Conservation (phyloP, 805 yeast species). For the Scheffersomyces lignosus region DNA sequence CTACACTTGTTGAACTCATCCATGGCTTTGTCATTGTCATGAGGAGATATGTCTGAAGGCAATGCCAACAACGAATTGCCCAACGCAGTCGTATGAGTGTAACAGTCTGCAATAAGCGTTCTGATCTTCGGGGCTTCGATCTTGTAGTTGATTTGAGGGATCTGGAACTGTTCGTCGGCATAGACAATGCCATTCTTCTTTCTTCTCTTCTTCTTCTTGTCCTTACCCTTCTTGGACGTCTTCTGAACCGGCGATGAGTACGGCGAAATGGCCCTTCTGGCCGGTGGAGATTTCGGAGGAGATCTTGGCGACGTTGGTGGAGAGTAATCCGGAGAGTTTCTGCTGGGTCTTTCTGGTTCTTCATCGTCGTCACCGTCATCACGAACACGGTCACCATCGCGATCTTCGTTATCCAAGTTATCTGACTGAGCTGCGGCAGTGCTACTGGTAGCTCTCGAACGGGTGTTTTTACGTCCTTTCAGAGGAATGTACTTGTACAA, state of each 20-base stretch:
- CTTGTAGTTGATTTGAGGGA: constrained; percentile 66
- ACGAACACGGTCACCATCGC: not conserved
- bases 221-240: constrained; percentile 6
- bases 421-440: no score
- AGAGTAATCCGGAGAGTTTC: not conserved
- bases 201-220: constrained; percentile 13
- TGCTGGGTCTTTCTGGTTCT: not conserved
- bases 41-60: constrained; percentile 53
- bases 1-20: constrained; percentile 73
- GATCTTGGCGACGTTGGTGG: constrained; percentile 3
- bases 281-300: constrained; percentile 20
- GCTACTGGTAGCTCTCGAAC: constrained; percentile 5
- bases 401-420: not conserved
- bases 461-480: constrained; percentile 15
- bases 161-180: constrained; percentile 53
- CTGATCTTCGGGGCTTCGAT: constrained; percentile 75
- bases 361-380: constrained; percentile 6
- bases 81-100: constrained; percentile 70
- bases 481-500: constrained; percentile 48
- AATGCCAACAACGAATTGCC: constrained; percentile 46
- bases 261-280: constrained; percentile 23
- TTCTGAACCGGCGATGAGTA: constrained; percentile 8
- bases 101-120: constrained; percentile 68
- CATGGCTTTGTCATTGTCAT: constrained; percentile 63
- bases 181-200: constrained; percentile 20